These are phyloP conservation scores for Penicillium maclennaniae DNA, from an alignment of 495 filamentous ascomycete genomes.

Conservation along the genomic window DNA sequence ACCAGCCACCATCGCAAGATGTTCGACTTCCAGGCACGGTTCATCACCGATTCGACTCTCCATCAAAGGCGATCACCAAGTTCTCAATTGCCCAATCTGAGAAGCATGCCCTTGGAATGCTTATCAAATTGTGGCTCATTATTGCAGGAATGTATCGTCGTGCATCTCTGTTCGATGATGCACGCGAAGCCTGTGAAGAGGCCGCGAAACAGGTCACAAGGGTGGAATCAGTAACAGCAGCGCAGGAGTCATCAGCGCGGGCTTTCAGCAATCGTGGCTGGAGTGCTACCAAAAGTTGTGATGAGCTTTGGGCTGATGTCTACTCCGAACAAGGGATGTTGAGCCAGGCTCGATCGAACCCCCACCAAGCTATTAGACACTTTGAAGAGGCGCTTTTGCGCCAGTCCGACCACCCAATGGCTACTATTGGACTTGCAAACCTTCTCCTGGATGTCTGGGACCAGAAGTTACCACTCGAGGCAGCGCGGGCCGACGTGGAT, in stretches of 20 bases:
- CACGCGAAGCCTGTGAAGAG: conserved; percentile 72
- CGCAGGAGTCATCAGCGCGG: conserved; percentile 46
- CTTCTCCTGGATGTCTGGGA: conserved; percentile 84
- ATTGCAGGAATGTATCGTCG: conserved; percentile 84
- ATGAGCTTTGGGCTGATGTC: conserved; percentile 78
- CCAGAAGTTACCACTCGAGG: conserved; percentile 51
- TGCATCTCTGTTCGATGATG: conserved; percentile 72
- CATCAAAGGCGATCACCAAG: conserved; percentile 36
- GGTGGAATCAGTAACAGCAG: conserved; percentile 40
- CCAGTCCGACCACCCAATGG: conserved; percentile 70
- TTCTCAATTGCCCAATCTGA: conserved; percentile 40
- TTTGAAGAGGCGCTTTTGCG: conserved; percentile 79
- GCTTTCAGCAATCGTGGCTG: conserved; percentile 60
- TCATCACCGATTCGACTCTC: conserved; percentile 43
- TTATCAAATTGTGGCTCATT: conserved; percentile 84
- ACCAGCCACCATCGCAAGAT: conserved; percentile 51
- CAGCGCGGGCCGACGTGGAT: conserved; percentile 30
- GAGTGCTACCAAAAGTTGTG: conserved; percentile 70
- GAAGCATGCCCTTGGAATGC: conserved; percentile 55
- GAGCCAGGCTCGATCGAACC: conserved; percentile 54
- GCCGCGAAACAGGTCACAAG: conserved; percentile 63
- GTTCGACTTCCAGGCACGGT: conserved; percentile 39
- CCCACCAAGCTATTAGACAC: conserved; percentile 62
- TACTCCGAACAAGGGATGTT: conserved; percentile 72
- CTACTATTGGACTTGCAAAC: conserved; percentile 77